Conservation (phyloP, 768 basidiomycete species). For the Tulasnella sp. region DNA sequence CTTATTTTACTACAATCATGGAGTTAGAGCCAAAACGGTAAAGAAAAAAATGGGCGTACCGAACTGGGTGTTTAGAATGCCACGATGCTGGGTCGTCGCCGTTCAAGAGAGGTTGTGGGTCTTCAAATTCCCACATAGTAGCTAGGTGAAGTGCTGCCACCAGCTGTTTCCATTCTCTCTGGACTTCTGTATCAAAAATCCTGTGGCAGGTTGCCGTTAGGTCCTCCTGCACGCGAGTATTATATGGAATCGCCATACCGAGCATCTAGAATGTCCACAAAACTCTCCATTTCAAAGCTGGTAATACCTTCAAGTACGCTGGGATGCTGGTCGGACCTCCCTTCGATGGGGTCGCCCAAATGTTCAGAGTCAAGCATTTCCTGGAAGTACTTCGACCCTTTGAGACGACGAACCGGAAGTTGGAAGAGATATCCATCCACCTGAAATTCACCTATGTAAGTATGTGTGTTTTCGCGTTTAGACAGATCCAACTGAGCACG, state of each 20-base stretch:
- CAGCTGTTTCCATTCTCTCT: background rate
- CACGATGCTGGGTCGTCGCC: no score
- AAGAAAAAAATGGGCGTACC: no score
- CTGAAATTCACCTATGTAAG: background rate
- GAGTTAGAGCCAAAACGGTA: no score
- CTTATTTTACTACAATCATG: no score
- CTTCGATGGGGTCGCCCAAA: background rate
- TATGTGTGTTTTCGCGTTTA: background rate
- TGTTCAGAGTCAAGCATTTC: constrained; percentile 11
- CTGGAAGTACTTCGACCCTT: background rate
- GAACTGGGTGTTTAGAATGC: no score
- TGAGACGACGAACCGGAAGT: background rate
- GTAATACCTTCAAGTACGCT: constrained; percentile 1
- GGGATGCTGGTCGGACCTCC: background rate
- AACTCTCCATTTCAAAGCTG: constrained; percentile 20
- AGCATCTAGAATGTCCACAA: background rate
- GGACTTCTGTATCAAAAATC: background rate
- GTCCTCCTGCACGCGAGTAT: no score
- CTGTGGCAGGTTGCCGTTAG: background rate
- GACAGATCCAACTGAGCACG: background rate
- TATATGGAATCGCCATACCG: background rate
- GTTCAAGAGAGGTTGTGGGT: no score
- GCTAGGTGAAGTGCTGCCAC: constrained; percentile 15
- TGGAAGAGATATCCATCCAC: background rate
- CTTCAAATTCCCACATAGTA: constrained; percentile 25